Evolutionary conservation across 306 rosid genomes (phyloP).

Genomic region (Prunus salicina): DNA sequence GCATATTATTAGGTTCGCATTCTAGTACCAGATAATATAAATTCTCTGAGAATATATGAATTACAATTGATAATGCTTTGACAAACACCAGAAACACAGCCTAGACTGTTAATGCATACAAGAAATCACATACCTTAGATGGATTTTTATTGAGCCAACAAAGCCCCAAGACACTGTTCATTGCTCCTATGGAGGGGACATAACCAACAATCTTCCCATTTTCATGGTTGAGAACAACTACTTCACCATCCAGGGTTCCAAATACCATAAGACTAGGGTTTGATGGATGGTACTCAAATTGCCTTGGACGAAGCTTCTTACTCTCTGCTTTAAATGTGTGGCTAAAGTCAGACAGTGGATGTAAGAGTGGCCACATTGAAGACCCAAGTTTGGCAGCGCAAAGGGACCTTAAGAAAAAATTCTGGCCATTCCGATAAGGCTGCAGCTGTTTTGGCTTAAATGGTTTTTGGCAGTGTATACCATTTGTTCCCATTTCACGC

Average conservation of each 20-base stretch:
- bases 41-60: not conserved
- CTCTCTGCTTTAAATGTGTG: slow-evolving; percentile 32
- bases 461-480: slow-evolving; percentile 23
- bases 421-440: slow-evolving; percentile 45
- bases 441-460: slow-evolving; percentile 22
- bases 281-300: slow-evolving; percentile 76
- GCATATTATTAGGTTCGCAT: no score
- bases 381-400: slow-evolving; percentile 75
- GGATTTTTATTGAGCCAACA: slow-evolving; percentile 80
- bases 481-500: slow-evolving; percentile 62
- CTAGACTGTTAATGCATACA: not conserved
- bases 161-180: slow-evolving; percentile 76
- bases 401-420: slow-evolving; percentile 63
- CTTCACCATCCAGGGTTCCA: slow-evolving; percentile 79
- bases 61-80: not conserved
- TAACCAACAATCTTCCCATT: slow-evolving; percentile 52
- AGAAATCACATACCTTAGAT: slow-evolving; percentile 53
- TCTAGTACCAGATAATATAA: no score
- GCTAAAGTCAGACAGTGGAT: slow-evolving; percentile 39
- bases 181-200: slow-evolving; percentile 64
- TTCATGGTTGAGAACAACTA: slow-evolving; percentile 70
- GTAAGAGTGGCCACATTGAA: slow-evolving; percentile 67
- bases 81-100: not conserved
- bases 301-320: slow-evolving; percentile 67
- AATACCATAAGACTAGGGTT: slow-evolving; percentile 71